phyloP scores from a whole-genome alignment of 495 filamentous ascomycete species.

The Aspergillus heteromorphus region DNA sequence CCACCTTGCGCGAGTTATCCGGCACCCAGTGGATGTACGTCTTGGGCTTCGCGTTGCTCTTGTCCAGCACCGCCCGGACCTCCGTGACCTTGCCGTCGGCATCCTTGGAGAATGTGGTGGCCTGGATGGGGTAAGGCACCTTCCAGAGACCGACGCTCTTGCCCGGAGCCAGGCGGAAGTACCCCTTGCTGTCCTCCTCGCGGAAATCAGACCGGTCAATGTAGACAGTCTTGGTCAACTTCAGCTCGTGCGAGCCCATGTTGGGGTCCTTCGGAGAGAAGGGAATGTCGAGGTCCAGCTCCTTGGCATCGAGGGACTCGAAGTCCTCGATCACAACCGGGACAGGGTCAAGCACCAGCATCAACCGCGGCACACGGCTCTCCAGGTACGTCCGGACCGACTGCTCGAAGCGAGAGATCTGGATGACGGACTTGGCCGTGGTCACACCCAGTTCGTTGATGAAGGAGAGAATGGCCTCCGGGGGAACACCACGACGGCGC shows the following conservation, averaged over 20 bases:
- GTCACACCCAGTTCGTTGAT: constrained; percentile 87
- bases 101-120: constrained; percentile 56
- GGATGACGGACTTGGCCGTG: constrained; percentile 65
- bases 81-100: constrained; percentile 48
- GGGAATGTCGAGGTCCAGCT: constrained; percentile 52
- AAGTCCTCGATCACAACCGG: constrained; percentile 69
- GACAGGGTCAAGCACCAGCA: constrained; percentile 72
- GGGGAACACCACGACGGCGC: constrained; percentile 75
- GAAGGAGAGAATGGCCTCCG: constrained; percentile 80
- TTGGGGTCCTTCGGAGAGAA: constrained; percentile 51
- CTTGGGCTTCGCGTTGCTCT: constrained; percentile 58
- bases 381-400: constrained; percentile 78
- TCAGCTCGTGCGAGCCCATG: constrained; percentile 36
- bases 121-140: constrained; percentile 76
- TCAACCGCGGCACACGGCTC: constrained; percentile 73
- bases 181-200: constrained; percentile 75
- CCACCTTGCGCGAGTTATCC: constrained; percentile 63
- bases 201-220: constrained; percentile 93
- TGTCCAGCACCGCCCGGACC: constrained; percentile 17
- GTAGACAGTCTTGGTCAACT: constrained; percentile 78
- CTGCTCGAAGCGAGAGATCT: constrained; percentile 70
- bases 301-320: constrained; percentile 52
- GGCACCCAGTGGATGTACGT: constrained; percentile 81
- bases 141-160: constrained; percentile 86
- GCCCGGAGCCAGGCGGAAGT: constrained; percentile 89